Percentiles rank a stretch among this genome's conserved stretches.
phyloP scores from a whole-genome alignment of 1,284 basidiomycete species.

The Trametes hirsuta region DNA sequence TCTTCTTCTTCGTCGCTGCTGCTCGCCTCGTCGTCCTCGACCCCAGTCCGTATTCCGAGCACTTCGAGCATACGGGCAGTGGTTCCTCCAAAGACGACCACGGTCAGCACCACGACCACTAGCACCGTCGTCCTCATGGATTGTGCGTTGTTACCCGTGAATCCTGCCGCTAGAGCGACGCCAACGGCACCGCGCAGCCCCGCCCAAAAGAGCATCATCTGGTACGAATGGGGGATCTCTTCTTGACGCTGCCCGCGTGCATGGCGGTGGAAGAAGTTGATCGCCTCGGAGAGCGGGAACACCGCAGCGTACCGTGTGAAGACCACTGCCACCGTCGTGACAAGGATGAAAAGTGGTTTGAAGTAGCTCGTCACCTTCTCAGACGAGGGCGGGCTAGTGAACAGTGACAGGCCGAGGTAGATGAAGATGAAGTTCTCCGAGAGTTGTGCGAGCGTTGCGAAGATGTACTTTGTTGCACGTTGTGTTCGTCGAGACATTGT shows the following conservation, averaged over 20 bases:
- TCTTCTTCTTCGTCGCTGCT: constrained; percentile 81
- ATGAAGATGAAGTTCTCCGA: constrained; percentile 99
- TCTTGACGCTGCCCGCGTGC: constrained; percentile 84
- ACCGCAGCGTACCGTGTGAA: constrained; percentile 96
- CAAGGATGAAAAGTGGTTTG: constrained; percentile 94
- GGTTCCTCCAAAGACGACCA: constrained; percentile 95
- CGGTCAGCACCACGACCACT: constrained; percentile 94
- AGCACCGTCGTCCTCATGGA: constrained; percentile 94
- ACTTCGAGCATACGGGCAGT: constrained; percentile 97
- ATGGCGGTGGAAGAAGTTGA: constrained; percentile 89
- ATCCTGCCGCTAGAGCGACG: constrained; percentile 94
- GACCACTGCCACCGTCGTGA: constrained; percentile 88
- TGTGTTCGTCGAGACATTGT: constrained; percentile 98
- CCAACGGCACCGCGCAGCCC: constrained; percentile 96
- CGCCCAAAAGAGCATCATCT: constrained; percentile 99
- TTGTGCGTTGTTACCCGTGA: constrained; percentile 90
- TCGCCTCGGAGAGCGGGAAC: constrained; percentile 93
- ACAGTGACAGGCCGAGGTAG: constrained; percentile 95
- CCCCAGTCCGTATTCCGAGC: constrained; percentile 94
- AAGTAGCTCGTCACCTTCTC: constrained; percentile 85
- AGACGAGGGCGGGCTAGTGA: constrained; percentile 77
- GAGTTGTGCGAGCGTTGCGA: constrained; percentile 88
- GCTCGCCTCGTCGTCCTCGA: constrained; percentile 88
- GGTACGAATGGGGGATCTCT: constrained; percentile 93
- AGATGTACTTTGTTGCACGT: constrained; percentile 94